These are phyloP conservation scores for Collybia nuda DNA, from an alignment of 768 basidiomycete species.

Conservation along the genomic window DNA sequence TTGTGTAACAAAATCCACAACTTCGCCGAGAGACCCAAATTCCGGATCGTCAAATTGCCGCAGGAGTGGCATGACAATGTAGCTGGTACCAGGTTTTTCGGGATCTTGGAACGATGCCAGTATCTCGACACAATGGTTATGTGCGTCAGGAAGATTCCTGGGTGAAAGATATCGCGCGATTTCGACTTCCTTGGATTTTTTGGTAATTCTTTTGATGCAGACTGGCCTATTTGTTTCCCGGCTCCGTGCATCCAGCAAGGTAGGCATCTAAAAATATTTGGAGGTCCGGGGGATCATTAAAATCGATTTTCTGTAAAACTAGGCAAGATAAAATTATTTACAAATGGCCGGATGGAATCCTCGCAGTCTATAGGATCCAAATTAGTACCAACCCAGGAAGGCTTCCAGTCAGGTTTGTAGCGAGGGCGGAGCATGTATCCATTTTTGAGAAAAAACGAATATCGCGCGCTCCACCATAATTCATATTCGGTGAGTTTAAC, in stretches of 20 bases:
- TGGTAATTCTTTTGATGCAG: conserved; percentile 9
- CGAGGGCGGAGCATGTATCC: conserved; percentile 27
- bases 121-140: conserved; percentile 6
- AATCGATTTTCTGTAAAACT: neutral
- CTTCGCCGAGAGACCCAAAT: conserved; percentile 23
- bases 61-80: conserved; percentile 35
- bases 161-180: conserved; percentile 11
- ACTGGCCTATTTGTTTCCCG: neutral
- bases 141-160: too few species aligned
- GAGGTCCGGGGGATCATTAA: too few species aligned
- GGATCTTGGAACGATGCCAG: conserved; percentile 20
- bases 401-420: conserved; percentile 27
- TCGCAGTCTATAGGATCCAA: conserved; percentile 6
- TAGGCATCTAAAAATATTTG: conserved; percentile 1
- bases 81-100: conserved; percentile 6
- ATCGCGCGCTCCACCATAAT: conserved; percentile 20
- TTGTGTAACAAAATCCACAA: conserved; percentile 30
- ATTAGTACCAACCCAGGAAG: conserved; percentile 22
- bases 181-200: conserved; percentile 5
- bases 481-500: conserved; percentile 8
- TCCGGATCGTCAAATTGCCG: conserved; percentile 33
- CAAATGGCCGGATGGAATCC: conserved; percentile 1
- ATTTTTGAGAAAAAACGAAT: conserved; percentile 18
- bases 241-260: conserved; percentile 10
- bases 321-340: neutral